Conservation (phyloP, 495 filamentous ascomycete species). For the Chaetomium tenue region DNA sequence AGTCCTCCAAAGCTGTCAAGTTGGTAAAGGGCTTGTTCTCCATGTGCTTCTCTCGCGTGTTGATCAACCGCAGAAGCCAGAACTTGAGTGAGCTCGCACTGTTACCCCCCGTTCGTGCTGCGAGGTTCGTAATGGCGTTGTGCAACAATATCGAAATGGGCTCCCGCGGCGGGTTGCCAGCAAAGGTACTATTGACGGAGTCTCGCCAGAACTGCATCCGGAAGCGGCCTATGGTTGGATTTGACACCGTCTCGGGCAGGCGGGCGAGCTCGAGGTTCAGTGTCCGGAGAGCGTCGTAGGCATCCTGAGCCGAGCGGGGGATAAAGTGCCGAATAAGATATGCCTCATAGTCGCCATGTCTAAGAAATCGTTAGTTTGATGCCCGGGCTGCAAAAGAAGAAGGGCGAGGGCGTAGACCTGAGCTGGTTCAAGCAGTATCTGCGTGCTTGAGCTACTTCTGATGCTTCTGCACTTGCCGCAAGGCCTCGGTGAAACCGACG, state of each 20-base stretch:
- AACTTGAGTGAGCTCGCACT: conserved; percentile 65
- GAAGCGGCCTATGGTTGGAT: conserved; percentile 73
- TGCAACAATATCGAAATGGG: conserved; percentile 84
- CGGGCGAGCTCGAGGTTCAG: conserved; percentile 88
- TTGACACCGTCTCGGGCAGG: conserved; percentile 83
- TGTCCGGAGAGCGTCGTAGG: conserved; percentile 86
- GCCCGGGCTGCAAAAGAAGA: neutral
- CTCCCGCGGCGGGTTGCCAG: conserved; percentile 75
- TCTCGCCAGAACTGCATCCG: conserved; percentile 96
- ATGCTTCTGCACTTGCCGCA: conserved; percentile 24
- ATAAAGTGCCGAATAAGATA: conserved; percentile 84
- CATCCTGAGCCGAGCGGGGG: conserved; percentile 64
- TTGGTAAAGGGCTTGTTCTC: conserved; percentile 77
- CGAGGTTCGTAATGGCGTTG: conserved; percentile 62
- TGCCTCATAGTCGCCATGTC: conserved; percentile 71
- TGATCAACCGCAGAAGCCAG: conserved; percentile 77
- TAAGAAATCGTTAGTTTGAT: conserved; percentile 12
- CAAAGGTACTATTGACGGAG: conserved; percentile 67
- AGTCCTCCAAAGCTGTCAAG: conserved; percentile 73
- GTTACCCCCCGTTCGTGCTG: conserved; percentile 47
- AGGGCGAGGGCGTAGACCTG: conserved; percentile 31
- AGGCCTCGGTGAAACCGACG: conserved; percentile 24
- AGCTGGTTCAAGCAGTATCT: conserved; percentile 51
- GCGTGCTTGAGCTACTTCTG: conserved; percentile 47
- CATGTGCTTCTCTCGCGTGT: conserved; percentile 76